Conservation (phyloP, 2,329 filamentous ascomycete species). For the Pseudogymnoascus verrucosus region DNA sequence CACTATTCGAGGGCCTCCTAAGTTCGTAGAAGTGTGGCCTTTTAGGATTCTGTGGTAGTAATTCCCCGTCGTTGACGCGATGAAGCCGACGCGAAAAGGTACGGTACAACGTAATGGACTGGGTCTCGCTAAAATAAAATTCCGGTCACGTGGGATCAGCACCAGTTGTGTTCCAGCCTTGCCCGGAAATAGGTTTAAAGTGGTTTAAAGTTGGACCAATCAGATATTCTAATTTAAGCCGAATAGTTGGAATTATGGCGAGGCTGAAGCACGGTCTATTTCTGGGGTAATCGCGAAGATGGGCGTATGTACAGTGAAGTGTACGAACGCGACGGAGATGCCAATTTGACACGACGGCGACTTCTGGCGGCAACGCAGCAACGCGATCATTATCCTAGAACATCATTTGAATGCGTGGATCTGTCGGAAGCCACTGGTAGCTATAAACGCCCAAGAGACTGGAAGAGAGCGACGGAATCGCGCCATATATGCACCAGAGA, state of each 20-base stretch:
- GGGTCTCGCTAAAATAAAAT: slow-evolving; percentile 4
- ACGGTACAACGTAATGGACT: slow-evolving; percentile 5
- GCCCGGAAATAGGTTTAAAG: neutral
- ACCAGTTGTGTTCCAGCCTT: neutral
- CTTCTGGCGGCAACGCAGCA: neutral
- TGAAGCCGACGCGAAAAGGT: slow-evolving; percentile 8
- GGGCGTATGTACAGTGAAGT: neutral
- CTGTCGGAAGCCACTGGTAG: neutral
- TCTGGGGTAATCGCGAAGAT: neutral
- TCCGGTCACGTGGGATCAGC: slow-evolving; percentile 4
- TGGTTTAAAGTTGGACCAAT: slow-evolving; percentile 1
- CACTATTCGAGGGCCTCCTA: neutral
- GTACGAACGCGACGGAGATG: neutral
- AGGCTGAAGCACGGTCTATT: neutral
- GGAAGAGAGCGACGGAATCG: neutral
- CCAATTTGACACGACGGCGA: neutral
- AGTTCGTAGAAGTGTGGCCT: neutral
- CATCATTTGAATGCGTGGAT: neutral
- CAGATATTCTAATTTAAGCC: neutral
- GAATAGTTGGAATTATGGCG: neutral
- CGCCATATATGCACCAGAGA: neutral
- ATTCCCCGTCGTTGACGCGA: neutral
- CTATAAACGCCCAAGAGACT: too few species aligned
- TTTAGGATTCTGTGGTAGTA: neutral
- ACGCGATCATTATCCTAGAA: neutral